phyloP scores from a whole-genome alignment of 495 filamentous ascomycete species.

The Friedmanniomyces simplex region DNA sequence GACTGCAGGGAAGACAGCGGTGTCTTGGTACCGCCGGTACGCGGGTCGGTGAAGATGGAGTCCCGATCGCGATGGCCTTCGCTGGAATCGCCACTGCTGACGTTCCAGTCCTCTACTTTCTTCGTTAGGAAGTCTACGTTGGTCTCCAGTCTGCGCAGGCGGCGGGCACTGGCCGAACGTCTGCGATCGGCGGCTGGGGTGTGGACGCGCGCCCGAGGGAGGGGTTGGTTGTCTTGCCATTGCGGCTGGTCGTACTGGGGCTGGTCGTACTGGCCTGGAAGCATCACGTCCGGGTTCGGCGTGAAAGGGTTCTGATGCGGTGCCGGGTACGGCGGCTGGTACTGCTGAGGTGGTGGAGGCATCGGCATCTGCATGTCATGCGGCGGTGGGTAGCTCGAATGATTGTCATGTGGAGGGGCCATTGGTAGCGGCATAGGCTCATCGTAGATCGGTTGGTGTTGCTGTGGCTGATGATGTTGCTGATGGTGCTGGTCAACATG shows the following conservation, averaged over 20 bases:
- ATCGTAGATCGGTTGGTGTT: neutral
- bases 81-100: constrained; percentile 4
- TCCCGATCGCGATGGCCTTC: neutral
- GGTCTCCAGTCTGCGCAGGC: neutral
- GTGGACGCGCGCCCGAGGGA: neutral
- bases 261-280: neutral
- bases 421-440: neutral
- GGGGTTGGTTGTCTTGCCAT: neutral
- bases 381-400: neutral
- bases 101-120: constrained; percentile 3
- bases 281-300: neutral
- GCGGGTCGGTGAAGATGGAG: neutral
- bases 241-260: neutral
- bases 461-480: neutral
- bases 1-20: neutral
- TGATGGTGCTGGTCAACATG: neutral
- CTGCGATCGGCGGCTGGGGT: neutral
- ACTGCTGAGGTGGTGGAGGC: neutral
- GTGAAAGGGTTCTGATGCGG: neutral
- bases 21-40: constrained; percentile 3
- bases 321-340: neutral
- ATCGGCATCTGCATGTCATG: neutral
- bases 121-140: neutral
- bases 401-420: neutral
- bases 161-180: neutral